Conservation (phyloP, 176 grass and related monocot genomes). For the Zea luxurians region DNA sequence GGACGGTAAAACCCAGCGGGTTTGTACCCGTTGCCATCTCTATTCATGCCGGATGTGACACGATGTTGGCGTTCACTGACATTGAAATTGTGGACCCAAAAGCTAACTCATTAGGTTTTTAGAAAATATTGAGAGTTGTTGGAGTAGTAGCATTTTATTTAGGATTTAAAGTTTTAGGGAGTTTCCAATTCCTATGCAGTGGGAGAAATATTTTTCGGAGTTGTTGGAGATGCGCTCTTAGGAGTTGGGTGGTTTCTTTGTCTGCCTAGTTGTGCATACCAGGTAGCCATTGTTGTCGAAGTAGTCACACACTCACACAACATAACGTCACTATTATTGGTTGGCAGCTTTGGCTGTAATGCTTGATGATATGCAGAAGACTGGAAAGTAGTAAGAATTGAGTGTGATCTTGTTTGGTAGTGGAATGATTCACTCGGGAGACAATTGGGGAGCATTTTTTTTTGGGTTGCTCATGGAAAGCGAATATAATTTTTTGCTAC, state of each 20-base stretch:
- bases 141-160: no score
- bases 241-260: conserved; percentile 29
- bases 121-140: no score
- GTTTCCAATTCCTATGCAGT: no score
- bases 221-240: no score
- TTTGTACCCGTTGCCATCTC: no score
- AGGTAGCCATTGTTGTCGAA: conserved; percentile 38
- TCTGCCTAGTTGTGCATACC: conserved; percentile 21
- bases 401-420: conserved; percentile 6
- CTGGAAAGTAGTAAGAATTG: neutral
- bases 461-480: conserved; percentile 3
- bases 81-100: no score
- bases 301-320: conserved; percentile 37
- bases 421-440: neutral
- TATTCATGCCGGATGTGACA: no score
- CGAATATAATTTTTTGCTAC: neutral
- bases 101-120: no score
- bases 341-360: conserved; percentile 42
- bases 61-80: no score
- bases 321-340: conserved; percentile 31
- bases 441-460: conserved; percentile 10
- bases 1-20: no score
- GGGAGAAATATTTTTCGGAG: no score
- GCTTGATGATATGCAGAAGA: conserved; percentile 29
- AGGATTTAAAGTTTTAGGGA: no score